phyloP scores from a whole-genome alignment of 371 early-diverging fungal species.

The Syncephalastrum racemosum region DNA sequence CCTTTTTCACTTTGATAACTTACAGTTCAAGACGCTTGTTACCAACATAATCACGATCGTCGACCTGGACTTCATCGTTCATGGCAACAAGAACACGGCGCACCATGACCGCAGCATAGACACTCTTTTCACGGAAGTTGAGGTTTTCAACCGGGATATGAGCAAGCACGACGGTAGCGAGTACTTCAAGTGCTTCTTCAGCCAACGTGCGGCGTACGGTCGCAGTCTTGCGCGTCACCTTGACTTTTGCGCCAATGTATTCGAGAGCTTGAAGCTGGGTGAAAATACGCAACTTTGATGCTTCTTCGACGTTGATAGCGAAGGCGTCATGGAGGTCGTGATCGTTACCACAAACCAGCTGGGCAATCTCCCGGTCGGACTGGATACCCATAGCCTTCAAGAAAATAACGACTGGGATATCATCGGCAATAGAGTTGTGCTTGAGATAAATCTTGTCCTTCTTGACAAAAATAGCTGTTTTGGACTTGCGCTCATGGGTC shows the following conservation, averaged over 20 bases:
- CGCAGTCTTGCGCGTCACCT: constrained; percentile 61
- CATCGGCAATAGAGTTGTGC: constrained; percentile 95
- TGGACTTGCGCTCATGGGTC: constrained; percentile 98
- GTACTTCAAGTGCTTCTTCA: constrained; percentile 92
- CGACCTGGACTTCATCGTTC: constrained; percentile 79
- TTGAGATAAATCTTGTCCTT: constrained; percentile 87
- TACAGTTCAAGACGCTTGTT: constrained; percentile 99
- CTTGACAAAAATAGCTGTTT: constrained; percentile 88
- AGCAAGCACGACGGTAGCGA: constrained; percentile 93
- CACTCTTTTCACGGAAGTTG: constrained; percentile 93
- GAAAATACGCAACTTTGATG: constrained; percentile 69
- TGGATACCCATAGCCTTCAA: constrained; percentile 95
- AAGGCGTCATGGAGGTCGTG: constrained; percentile 82
- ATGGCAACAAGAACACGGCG: constrained; percentile 92
- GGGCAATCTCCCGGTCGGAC: constrained; percentile 95
- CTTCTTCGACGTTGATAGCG: constrained; percentile 90
- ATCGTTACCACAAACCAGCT: constrained; percentile 90
- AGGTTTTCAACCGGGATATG: constrained; percentile 93
- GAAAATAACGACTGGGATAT: constrained; percentile 90
- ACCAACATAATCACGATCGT: constrained; percentile 99
- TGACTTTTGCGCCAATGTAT: constrained; percentile 84
- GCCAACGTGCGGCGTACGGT: constrained; percentile 59
- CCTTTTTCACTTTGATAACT: constrained; percentile 19
- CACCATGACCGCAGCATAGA: constrained; percentile 98
- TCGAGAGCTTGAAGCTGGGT: constrained; percentile 95